Percentiles rank a stretch among this genome's conserved stretches.
Conservation (phyloP, 108 stramenopile genomes). For the Fragilaria radians region DNA sequence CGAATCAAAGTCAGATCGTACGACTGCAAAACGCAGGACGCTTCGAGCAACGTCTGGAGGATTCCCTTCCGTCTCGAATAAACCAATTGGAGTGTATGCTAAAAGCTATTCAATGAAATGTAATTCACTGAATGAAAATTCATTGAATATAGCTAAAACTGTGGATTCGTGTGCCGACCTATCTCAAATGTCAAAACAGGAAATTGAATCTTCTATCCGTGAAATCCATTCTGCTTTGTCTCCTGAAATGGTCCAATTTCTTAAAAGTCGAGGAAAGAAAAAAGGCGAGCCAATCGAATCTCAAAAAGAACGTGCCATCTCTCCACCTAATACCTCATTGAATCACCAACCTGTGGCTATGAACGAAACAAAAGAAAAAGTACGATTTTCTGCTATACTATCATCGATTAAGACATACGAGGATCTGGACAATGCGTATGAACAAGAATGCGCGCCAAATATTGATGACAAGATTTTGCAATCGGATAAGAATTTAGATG, state of each 20-base stretch:
- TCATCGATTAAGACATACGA: slow-evolving; percentile 61
- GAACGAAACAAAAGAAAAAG: slow-evolving; percentile 39
- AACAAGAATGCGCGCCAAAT: slow-evolving; percentile 24
- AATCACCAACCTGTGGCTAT: slow-evolving; percentile 8
- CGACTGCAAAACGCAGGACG: too few species aligned
- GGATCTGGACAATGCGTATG: slow-evolving; percentile 67
- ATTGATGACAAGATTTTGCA: slow-evolving; percentile 1
- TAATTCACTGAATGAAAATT: not conserved
- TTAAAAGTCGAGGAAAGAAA: slow-evolving; percentile 33
- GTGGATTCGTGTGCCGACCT: slow-evolving; percentile 49
- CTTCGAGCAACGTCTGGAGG: slow-evolving; percentile 5
- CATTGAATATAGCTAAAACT: slow-evolving; percentile 2
- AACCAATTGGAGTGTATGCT: slow-evolving; percentile 47
- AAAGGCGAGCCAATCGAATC: not conserved
- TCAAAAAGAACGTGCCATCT: not conserved
- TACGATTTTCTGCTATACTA: slow-evolving; percentile 46
- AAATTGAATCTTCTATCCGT: slow-evolving; percentile 45
- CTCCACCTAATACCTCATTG: not conserved
- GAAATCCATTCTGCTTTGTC: slow-evolving; percentile 58
- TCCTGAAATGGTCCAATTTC: slow-evolving; percentile 56
- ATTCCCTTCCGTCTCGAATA: slow-evolving; percentile 33
- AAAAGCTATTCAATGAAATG: slow-evolving; percentile 4
- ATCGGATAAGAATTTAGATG: not conserved
- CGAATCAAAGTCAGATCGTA: not conserved
- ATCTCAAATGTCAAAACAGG: slow-evolving; percentile 54